phyloP scores from a whole-genome alignment of 2,329 filamentous ascomycete species.

The Bretziella fagacearum region DNA sequence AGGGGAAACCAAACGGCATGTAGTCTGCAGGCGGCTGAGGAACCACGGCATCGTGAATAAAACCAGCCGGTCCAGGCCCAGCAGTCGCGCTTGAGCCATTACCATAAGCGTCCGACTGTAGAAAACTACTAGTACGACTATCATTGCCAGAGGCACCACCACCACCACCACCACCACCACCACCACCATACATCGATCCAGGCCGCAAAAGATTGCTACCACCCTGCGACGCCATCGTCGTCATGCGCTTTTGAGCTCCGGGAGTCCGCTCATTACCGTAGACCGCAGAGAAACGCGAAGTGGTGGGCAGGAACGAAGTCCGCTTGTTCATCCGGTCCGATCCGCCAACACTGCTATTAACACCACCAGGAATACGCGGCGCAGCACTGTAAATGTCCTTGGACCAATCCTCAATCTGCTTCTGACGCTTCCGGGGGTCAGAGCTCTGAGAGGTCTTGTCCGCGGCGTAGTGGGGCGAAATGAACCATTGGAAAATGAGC shows the following conservation, averaged over 20 bases:
- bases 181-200: conserved; percentile 52
- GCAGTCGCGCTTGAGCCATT: conserved; percentile 41
- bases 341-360: conserved; percentile 44
- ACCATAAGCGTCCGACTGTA: conserved; percentile 40
- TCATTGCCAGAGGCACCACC: conserved; percentile 37
- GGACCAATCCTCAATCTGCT: conserved; percentile 94
- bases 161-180: too few species aligned
- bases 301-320: conserved; percentile 78
- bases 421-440: conserved; percentile 67
- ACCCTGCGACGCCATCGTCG: conserved; percentile 87
- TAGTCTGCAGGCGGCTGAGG: conserved; percentile 93
- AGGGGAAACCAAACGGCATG: conserved; percentile 89
- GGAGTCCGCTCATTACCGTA: conserved; percentile 54
- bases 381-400: conserved; percentile 94
- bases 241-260: conserved; percentile 35
- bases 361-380: conserved; percentile 59
- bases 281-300: conserved; percentile 83
- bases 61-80: conserved; percentile 70
- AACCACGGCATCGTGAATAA: conserved; percentile 89
- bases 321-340: conserved; percentile 65
- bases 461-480: conserved; percentile 71
- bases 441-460: conserved; percentile 68
- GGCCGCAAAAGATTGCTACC: conserved; percentile 48
- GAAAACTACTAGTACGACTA: conserved; percentile 50
- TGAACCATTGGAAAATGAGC: conserved; percentile 88